Percentiles rank a stretch among this genome's conserved stretches.
These are phyloP conservation scores for Saccharomycopsis javanensis DNA, from an alignment of 805 yeast species.

Conservation along the genomic window DNA sequence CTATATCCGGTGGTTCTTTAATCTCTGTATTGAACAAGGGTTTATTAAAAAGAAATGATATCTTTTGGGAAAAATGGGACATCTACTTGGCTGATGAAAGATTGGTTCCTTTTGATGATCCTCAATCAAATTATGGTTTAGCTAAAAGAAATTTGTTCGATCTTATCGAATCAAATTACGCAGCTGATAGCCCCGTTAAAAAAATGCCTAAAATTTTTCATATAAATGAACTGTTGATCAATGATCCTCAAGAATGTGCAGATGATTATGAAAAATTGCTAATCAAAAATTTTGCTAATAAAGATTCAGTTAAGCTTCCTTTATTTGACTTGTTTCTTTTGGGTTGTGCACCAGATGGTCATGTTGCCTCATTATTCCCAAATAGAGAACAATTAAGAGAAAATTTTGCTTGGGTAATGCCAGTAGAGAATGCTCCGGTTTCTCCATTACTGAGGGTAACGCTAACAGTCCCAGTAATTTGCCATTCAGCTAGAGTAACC, in stretches of 20 bases:
- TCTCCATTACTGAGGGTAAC: constrained; percentile 84
- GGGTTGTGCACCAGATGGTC: constrained; percentile 99
- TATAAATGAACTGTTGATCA: constrained; percentile 64
- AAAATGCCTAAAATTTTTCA: constrained; percentile 66
- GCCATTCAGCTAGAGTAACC: constrained; percentile 86
- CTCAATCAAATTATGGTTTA: constrained; percentile 79
- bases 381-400: constrained; percentile 83
- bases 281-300: constrained; percentile 86
- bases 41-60: constrained; percentile 59
- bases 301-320: constrained; percentile 92
- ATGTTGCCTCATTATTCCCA: constrained; percentile 93
- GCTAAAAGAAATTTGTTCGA: constrained; percentile 77
- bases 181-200: constrained; percentile 11
- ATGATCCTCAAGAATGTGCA: constrained; percentile 87
- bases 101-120: constrained; percentile 70
- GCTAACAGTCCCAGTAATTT: constrained; percentile 85
- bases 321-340: constrained; percentile 83
- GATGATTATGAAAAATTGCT: constrained; percentile 82
- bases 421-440: constrained; percentile 83
- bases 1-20: constrained; percentile 88
- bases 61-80: constrained; percentile 74
- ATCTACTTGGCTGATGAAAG: constrained; percentile 88
- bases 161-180: constrained; percentile 34
- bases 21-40: constrained; percentile 84
- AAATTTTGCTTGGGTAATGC: constrained; percentile 88